A percentile compares a stretch with the other conserved stretches of the same genome.
phyloP scores from a whole-genome alignment of 805 yeast genomes.

The Pichia thaimueangensis region DNA sequence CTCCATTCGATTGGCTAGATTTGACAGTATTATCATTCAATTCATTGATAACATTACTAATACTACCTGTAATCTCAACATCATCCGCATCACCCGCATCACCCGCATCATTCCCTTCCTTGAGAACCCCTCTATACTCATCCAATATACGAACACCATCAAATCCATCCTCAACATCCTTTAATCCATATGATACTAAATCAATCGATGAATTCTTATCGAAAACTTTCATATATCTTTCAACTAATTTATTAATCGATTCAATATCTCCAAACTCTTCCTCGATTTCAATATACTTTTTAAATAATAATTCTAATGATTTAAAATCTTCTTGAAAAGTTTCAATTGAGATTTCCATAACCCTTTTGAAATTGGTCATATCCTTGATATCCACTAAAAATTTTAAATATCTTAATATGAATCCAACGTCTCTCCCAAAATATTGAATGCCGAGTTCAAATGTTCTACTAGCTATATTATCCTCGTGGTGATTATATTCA shows the following conservation, averaged over 20 bases:
- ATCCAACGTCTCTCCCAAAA: constrained; percentile 46
- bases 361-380: constrained; percentile 65
- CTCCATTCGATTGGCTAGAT: neutral
- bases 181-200: constrained; percentile 9
- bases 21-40: too few species aligned
- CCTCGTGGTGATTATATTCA: constrained; percentile 65
- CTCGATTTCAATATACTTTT: constrained; percentile 61
- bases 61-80: neutral
- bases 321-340: constrained; percentile 34
- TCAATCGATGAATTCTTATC: constrained; percentile 45
- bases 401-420: constrained; percentile 61
- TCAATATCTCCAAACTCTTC: constrained; percentile 62
- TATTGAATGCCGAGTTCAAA: constrained; percentile 72
- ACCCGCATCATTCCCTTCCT: neutral
- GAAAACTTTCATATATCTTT: constrained; percentile 58
- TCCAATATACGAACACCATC: constrained; percentile 1
- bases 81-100: neutral
- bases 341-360: constrained; percentile 72
- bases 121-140: neutral
- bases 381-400: constrained; percentile 65
- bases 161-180: neutral
- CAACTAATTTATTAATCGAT: constrained; percentile 60
- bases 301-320: constrained; percentile 42
- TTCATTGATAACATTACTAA: neutral
- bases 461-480: constrained; percentile 64